These are phyloP conservation scores for Rhodamnia argentea DNA, from an alignment of 345 rosid genomes.

Conservation along the genomic window DNA sequence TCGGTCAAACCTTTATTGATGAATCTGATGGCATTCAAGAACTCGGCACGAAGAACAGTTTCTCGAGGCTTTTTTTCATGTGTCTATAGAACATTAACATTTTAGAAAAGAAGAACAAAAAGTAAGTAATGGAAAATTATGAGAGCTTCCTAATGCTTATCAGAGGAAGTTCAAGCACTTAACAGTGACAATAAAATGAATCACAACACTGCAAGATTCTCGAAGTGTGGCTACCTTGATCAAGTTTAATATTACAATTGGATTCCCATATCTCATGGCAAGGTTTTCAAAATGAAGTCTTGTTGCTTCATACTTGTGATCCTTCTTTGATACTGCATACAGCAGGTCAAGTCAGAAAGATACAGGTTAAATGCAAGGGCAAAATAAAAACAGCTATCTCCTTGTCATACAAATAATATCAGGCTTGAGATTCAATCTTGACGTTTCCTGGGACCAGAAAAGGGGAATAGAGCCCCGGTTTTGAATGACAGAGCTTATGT, in stretches of 20 bases:
- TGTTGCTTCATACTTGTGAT: constrained; percentile 70
- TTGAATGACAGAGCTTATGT: constrained; percentile 92
- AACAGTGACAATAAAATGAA: not conserved
- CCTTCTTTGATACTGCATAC: constrained; percentile 67
- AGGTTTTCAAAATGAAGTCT: constrained; percentile 90
- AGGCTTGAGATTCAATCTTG: constrained; percentile 78
- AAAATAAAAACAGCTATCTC: not conserved
- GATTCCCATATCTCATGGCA: constrained; percentile 82
- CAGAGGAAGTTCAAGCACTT: not conserved
- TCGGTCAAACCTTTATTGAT: constrained; percentile 50
- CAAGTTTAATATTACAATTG: constrained; percentile 73
- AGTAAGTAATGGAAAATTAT: not conserved
- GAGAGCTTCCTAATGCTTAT: not conserved
- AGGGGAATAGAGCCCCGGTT: constrained; percentile 94
- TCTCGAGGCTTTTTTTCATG: constrained; percentile 89
- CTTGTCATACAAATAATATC: constrained; percentile 71
- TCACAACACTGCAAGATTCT: not conserved
- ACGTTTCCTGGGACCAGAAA: constrained; percentile 96
- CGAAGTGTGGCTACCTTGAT: constrained; percentile 49
- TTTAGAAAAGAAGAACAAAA: not conserved
- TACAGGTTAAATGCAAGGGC: not conserved
- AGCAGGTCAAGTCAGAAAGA: constrained; percentile 14
- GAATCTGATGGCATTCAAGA: constrained; percentile 59
- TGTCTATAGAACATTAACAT: constrained; percentile 32
- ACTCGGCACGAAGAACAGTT: constrained; percentile 74